These are phyloP conservation scores for Starmera caribaea DNA, from an alignment of 805 yeast species.

Conservation along the genomic window DNA sequence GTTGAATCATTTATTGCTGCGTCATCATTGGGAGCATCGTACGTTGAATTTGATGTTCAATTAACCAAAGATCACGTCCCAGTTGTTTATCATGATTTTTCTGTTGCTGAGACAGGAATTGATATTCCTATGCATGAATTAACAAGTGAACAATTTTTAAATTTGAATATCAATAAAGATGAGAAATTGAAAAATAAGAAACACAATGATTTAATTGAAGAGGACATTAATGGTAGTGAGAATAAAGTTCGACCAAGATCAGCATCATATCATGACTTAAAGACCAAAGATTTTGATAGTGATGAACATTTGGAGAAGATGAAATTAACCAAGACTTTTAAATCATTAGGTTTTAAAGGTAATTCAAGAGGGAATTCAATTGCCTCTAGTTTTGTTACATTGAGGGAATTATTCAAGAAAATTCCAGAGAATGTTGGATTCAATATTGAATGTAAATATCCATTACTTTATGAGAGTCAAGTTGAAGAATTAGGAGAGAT, in stretches of 20 bases:
- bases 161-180: conserved; percentile 28
- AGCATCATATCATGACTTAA: conserved; percentile 7
- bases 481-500: conserved; percentile 80
- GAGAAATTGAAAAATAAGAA: conserved; percentile 2
- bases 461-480: conserved; percentile 90
- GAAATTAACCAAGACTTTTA: conserved; percentile 84
- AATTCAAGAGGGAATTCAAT: conserved; percentile 81
- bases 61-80: conserved; percentile 86
- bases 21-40: conserved; percentile 91
- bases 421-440: conserved; percentile 82
- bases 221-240: conserved; percentile 14
- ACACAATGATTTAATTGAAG: too few relatives aligned
- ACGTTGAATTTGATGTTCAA: conserved; percentile 95
- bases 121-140: conserved; percentile 94
- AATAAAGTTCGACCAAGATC: conserved; percentile 20
- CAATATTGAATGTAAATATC: conserved; percentile 90
- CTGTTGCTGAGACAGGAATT: conserved; percentile 91
- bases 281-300: background rate
- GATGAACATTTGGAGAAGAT: conserved; percentile 40
- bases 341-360: conserved; percentile 83
- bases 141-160: conserved; percentile 81
- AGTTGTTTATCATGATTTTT: conserved; percentile 88
- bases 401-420: conserved; percentile 73
- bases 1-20: conserved; percentile 94
- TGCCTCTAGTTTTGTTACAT: conserved; percentile 86